Conservation (phyloP, 1,284 basidiomycete genomes). For the Xerocomus nothofagi region DNA sequence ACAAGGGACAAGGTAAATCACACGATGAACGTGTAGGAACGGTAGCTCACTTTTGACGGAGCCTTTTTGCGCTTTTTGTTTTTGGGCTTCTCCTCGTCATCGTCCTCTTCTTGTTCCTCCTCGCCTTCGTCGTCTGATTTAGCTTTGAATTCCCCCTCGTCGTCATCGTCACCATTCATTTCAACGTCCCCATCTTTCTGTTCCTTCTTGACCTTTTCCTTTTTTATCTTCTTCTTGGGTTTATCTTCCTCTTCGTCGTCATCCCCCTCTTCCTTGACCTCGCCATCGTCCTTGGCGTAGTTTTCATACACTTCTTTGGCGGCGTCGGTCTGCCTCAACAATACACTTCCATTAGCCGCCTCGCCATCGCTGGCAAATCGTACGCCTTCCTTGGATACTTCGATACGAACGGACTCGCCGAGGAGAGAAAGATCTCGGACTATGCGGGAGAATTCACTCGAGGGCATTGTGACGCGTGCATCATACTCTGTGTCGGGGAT, state of each 20-base stretch:
- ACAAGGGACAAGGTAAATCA: constrained; percentile 21
- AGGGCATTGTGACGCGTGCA: constrained; percentile 87
- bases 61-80: constrained; percentile 67
- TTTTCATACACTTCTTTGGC: constrained; percentile 45
- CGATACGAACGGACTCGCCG: constrained; percentile 94
- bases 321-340: constrained; percentile 72
- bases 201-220: constrained; percentile 47
- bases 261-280: constrained; percentile 46
- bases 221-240: constrained; percentile 46
- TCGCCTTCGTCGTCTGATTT: constrained; percentile 53
- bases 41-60: constrained; percentile 47
- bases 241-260: constrained; percentile 40
- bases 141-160: constrained; percentile 43
- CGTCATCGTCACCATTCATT: constrained; percentile 42
- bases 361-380: constrained; percentile 95
- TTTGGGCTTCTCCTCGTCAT: constrained; percentile 47
- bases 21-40: background rate
- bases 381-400: constrained; percentile 95
- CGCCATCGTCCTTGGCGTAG: constrained; percentile 51
- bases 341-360: constrained; percentile 87
- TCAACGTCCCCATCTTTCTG: constrained; percentile 44
- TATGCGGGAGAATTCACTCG: constrained; percentile 88
- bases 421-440: constrained; percentile 91
- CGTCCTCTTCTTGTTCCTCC: constrained; percentile 55
- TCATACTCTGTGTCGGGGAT: constrained; percentile 99